Percentiles rank a stretch among this genome's conserved stretches.
phyloP scores from a whole-genome alignment of 2,329 filamentous ascomycete genomes.

The Tetracladium maxilliforme region DNA sequence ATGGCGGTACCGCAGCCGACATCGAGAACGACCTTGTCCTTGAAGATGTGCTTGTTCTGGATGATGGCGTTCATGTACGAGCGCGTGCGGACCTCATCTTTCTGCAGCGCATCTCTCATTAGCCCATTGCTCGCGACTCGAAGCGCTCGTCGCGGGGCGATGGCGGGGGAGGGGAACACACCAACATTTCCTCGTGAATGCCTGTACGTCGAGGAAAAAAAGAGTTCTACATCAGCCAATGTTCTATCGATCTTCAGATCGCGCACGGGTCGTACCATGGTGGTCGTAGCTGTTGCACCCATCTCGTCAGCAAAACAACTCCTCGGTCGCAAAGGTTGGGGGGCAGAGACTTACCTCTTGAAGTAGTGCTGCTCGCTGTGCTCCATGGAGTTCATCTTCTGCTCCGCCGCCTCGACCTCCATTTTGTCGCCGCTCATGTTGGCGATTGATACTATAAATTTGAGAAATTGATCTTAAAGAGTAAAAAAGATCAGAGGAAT shows the following conservation, averaged over 20 bases:
- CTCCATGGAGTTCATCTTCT: slow-evolving; percentile 24
- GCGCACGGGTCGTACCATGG: slow-evolving; percentile 52
- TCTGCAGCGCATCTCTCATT: slow-evolving; percentile 34
- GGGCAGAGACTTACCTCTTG: slow-evolving; percentile 56
- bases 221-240: slow-evolving; percentile 5
- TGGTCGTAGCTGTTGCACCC: slow-evolving; percentile 71
- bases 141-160: slow-evolving; percentile 7
- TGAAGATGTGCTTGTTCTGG: slow-evolving; percentile 89
- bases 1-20: slow-evolving; percentile 96
- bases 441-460: too few species aligned
- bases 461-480: too few species aligned
- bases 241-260: slow-evolving; percentile 5
- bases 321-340: slow-evolving; percentile 1
- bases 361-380: slow-evolving; percentile 95
- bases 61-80: slow-evolving; percentile 97
- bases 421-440: slow-evolving; percentile 35
- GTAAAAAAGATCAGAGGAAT: too few species aligned
- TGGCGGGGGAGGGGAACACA: slow-evolving; percentile 48
- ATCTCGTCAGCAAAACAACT: slow-evolving; percentile 8
- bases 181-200: slow-evolving; percentile 97
- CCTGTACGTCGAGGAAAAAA: slow-evolving; percentile 35
- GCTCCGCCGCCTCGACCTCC: slow-evolving; percentile 44
- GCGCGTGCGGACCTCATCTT: slow-evolving; percentile 93
- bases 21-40: slow-evolving; percentile 87
- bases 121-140: slow-evolving; percentile 3